Evolutionary conservation across 148 eudicot genomes (phyloP).

Genomic region (Nyssa sinensis): DNA sequence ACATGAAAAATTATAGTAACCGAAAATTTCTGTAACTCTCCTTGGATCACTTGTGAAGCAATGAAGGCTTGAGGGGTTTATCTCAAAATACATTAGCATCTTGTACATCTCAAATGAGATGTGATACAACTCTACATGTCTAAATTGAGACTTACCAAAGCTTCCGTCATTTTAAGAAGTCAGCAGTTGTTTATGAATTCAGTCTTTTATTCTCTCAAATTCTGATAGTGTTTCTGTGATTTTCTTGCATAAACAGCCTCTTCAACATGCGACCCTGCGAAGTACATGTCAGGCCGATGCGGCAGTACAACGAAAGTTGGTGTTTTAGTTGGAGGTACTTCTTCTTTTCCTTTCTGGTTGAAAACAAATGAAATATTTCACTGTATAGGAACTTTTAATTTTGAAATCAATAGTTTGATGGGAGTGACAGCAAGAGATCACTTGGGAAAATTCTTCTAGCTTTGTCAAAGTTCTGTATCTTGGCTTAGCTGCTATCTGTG

Average conservation of each 20-base stretch:
- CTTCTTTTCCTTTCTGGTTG: not conserved
- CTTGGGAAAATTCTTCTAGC: not conserved
- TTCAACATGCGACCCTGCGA: slow-evolving; percentile 27
- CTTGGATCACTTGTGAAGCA: no score
- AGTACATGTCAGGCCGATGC: slow-evolving; percentile 45
- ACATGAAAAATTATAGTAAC: no score
- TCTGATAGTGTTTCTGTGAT: slow-evolving; percentile 1
- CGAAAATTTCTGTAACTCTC: no score
- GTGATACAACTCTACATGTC: no score
- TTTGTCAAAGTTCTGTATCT: not conserved
- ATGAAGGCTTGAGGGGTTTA: no score
- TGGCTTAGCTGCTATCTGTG: not conserved
- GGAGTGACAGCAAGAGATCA: not conserved
- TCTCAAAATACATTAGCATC: no score
- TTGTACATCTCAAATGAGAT: no score
- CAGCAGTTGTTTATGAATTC: no score
- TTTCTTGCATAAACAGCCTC: slow-evolving; percentile 24
- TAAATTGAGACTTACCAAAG: no score
- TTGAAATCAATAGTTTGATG: not conserved
- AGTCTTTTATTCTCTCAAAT: not conserved
- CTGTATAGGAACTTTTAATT: not conserved
- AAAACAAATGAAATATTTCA: not conserved
- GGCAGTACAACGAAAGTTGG: slow-evolving; percentile 40
- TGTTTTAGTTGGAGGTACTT: slow-evolving; percentile 51
- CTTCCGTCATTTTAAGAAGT: no score